Evolutionary conservation across 331 rosid species (phyloP).

Genomic region (Pyracantha coccinea): DNA sequence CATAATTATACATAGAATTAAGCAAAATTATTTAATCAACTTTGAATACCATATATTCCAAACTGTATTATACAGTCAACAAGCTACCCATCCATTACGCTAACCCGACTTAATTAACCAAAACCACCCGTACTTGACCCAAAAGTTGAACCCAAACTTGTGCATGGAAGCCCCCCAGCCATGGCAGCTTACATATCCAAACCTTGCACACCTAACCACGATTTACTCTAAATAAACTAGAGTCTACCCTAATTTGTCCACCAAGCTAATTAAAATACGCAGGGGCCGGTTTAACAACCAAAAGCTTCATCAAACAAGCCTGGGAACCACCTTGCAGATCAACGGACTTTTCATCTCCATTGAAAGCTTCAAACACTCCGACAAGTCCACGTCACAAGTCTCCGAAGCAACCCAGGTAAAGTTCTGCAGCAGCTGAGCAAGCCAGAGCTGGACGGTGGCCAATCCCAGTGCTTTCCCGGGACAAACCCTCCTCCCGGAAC

Average conservation of each 20-base stretch:
- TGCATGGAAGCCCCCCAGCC: not conserved
- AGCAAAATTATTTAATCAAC: too few relatives aligned
- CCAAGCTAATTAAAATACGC: too few relatives aligned
- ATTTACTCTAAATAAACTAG: not conserved
- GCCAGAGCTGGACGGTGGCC: conserved; percentile 60
- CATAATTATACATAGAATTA: too few relatives aligned
- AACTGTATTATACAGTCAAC: not conserved
- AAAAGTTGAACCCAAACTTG: not conserved
- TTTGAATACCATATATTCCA: not conserved
- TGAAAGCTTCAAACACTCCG: conserved; percentile 56
- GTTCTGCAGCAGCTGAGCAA: conserved; percentile 48
- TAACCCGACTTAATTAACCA: too few relatives aligned
- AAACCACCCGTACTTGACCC: too few relatives aligned
- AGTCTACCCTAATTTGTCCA: not conserved
- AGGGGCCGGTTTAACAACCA: not conserved
- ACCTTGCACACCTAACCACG: not conserved
- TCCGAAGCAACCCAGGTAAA: conserved; percentile 32
- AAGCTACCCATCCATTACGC: not conserved
- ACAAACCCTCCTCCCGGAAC: conserved; percentile 68
- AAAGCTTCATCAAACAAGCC: conserved; percentile 11
- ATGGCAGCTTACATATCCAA: not conserved
- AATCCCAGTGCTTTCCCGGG: conserved; percentile 69
- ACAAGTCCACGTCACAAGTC: conserved; percentile 26
- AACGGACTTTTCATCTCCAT: conserved; percentile 66
- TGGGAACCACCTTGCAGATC: conserved; percentile 45